Evolutionary conservation across 1,284 basidiomycete species (phyloP).

Genomic region (Trichosporon coremiiforme): DNA sequence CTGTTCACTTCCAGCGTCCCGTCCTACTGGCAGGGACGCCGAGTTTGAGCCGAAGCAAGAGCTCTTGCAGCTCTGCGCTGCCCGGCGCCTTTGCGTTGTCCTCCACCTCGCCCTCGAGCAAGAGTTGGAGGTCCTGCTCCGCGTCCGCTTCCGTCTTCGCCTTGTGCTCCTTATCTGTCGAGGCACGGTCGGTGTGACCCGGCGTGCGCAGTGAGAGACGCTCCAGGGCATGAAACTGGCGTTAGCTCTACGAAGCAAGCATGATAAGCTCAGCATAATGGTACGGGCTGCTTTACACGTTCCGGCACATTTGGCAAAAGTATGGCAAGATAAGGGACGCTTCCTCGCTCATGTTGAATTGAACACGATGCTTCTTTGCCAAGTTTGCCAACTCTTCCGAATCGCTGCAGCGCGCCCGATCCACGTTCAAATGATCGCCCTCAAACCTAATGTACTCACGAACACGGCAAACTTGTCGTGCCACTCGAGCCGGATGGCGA

Average conservation of each 20-base stretch:
- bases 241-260: neutral
- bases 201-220: slow-evolving; percentile 42
- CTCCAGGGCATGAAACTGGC: slow-evolving; percentile 47
- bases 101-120: slow-evolving; percentile 35
- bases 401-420: neutral
- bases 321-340: neutral
- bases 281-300: slow-evolving; percentile 7
- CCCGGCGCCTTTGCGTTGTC: slow-evolving; percentile 18
- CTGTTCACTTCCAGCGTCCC: neutral
- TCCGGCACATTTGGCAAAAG: slow-evolving; percentile 17
- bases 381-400: neutral
- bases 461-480: slow-evolving; percentile 62
- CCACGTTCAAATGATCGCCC: neutral
- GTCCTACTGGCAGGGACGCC: slow-evolving; percentile 1
- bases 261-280: slow-evolving; percentile 15
- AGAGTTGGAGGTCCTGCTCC: slow-evolving; percentile 38
- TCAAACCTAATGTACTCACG: slow-evolving; percentile 59
- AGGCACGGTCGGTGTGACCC: slow-evolving; percentile 7
- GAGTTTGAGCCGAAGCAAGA: slow-evolving; percentile 36
- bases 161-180: slow-evolving; percentile 10
- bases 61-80: slow-evolving; percentile 34
- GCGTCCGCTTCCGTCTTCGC: slow-evolving; percentile 1
- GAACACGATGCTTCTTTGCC: neutral
- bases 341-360: neutral
- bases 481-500: slow-evolving; percentile 64